Evolutionary conservation across 768 basidiomycete genomes (phyloP), one percentile per base, ranked within the genome.

Genomic region (Lentinus brumalis): DNA sequence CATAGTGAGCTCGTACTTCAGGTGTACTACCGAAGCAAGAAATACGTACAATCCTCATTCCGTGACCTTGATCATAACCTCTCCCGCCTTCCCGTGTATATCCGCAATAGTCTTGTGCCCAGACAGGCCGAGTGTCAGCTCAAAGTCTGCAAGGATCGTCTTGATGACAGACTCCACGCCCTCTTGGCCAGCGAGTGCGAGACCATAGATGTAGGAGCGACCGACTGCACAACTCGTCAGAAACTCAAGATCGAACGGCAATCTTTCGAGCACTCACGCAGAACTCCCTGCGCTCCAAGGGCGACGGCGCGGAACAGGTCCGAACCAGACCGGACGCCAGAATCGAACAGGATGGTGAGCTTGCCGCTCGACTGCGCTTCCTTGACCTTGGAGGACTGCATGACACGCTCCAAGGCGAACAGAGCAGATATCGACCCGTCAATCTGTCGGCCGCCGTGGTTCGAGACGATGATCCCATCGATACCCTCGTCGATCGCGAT

Each of bases 251-350:
- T 8, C 6, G 42, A 46, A 9, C 47, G 46, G 21, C 21, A 26
- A 26, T 26, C 21, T 26, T 26, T 35, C 50, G 32, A 32, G 41
- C 7, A 81, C 89, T 66, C 65, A 92, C 86, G 78, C 18, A 94
- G 72, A 15, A 95, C 86, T 8, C 79, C 92, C 66, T 95, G 88
- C 8, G 94, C 94, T 44, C 94, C 93, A 0, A 96, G 78, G 1
- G 92, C 92, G 31, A 95, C 74, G 0, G 94, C 94, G 72, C 92
- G 91, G 73, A 93, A 79, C 49, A 94, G 83, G 63, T 96, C 94
- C 46, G 85, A 83, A 11, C 91, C 94, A 0, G 87, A 90, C 46
- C 94, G 84, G 60, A 95, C 87, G 7, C 94, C 92, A 53, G 86
- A 93, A 69, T 89, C 87, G 66, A 89, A 92, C 3, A 95, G 75